A percentile compares a stretch with the other conserved stretches of the same genome.
Evolutionary conservation across 2,329 filamentous ascomycete species (phyloP).

Genomic region (Fusarium sp.): DNA sequence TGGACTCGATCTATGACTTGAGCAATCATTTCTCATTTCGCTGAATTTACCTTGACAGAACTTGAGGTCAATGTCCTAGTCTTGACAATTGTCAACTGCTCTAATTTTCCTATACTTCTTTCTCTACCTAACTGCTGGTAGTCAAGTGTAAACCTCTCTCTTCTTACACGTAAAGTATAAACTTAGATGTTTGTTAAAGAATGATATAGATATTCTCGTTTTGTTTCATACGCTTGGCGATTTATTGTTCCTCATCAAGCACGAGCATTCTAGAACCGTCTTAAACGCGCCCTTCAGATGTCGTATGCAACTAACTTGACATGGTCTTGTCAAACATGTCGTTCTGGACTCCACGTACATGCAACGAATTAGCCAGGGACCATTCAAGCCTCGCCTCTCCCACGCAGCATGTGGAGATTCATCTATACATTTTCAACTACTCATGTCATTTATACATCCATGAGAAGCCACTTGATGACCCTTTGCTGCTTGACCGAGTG

Average conservation of each 20-base stretch:
- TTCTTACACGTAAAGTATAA: neutral
- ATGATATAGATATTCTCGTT: neutral
- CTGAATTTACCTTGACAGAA: neutral
- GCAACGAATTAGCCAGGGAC: neutral
- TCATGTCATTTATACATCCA: neutral
- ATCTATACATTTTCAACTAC: neutral
- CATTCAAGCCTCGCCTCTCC: neutral
- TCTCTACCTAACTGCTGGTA: fast-evolving
- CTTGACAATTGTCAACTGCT: neutral
- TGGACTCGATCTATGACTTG: neutral
- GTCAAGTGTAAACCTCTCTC: too few relatives aligned
- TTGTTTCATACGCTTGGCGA: neutral
- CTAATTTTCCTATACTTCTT: neutral
- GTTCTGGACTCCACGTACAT: neutral
- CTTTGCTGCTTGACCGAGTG: neutral
- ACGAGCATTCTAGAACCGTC: neutral
- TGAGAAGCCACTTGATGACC: neutral
- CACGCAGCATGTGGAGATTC: neutral
- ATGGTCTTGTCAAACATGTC: neutral
- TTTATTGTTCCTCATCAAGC: neutral
- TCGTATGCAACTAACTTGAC: too few relatives aligned
- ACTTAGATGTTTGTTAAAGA: neutral
- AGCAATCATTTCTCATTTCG: neutral
- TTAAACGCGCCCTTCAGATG: neutral
- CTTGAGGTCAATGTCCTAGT: neutral